Conservation (phyloP, 2,329 filamentous ascomycete species). For the Furcasterigmium sp. region DNA sequence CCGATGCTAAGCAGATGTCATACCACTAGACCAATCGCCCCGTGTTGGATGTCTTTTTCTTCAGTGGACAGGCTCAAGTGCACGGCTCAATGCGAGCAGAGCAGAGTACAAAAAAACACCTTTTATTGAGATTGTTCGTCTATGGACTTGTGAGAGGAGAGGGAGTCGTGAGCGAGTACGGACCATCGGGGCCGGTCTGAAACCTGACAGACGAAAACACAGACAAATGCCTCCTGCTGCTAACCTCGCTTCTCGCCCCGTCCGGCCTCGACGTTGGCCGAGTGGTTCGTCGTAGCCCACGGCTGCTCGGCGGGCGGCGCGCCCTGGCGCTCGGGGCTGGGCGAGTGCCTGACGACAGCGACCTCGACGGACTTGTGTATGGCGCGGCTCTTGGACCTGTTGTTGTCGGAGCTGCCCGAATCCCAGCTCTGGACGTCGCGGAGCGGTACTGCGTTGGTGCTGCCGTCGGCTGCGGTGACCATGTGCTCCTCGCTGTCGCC, state of each 20-base stretch:
- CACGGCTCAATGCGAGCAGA: no score
- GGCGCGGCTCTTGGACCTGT: not conserved
- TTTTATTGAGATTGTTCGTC: no score
- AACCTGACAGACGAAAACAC: no score
- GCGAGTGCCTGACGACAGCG: not conserved
- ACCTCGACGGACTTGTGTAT: not conserved
- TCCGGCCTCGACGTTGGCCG: not conserved
- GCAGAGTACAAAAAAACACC: no score
- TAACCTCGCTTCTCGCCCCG: no score
- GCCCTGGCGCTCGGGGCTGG: not conserved
- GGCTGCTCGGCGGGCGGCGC: not conserved
- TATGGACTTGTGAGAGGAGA: no score
- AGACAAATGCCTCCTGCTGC: no score
- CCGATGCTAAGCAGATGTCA: not conserved
- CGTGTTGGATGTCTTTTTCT: not conserved
- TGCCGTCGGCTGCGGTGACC: constrained; percentile 24
- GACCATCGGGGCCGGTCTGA: no score
- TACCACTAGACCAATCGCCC: constrained; percentile 1
- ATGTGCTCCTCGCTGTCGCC: constrained; percentile 33
- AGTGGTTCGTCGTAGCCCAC: not conserved
- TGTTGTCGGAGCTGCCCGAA: no score
- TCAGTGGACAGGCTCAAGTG: no score
- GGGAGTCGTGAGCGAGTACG: no score
- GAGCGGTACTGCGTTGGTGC: not conserved
- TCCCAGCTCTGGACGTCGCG: not conserved